Conservation (phyloP, 352 stramenopile genomes). For the Globisporangium alternatum region DNA sequence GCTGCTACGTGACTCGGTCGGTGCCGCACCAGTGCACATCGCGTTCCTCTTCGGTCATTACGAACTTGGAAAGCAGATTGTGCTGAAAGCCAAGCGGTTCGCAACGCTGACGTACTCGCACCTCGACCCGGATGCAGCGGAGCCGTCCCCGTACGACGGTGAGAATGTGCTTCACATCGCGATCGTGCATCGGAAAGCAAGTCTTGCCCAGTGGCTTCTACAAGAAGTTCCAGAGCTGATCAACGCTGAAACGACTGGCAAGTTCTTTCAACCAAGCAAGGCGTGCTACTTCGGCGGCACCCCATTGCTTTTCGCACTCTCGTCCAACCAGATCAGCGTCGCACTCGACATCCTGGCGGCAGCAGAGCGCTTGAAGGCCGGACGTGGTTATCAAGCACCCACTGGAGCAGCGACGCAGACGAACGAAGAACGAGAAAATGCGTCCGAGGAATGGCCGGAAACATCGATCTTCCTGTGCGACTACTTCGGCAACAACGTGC, state of each 20-base stretch:
- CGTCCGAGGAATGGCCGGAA: background rate
- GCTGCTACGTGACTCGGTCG: conserved; percentile 43
- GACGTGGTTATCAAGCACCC: background rate
- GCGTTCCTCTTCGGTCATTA: conserved; percentile 62
- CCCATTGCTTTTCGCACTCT: conserved; percentile 52
- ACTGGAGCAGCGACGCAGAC: background rate
- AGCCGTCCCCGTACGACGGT: conserved; percentile 50
- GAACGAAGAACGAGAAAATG: conserved; percentile 12
- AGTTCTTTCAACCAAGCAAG: conserved; percentile 49
- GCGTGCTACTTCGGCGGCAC: conserved; percentile 63
- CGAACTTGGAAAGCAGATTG: conserved; percentile 45
- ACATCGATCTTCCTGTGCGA: conserved; percentile 57
- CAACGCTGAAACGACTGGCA: conserved; percentile 39
- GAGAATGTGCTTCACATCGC: conserved; percentile 69
- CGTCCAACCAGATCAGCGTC: conserved; percentile 53
- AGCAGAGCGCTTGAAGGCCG: conserved; percentile 21
- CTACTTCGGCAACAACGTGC: conserved; percentile 52
- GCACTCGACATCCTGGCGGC: conserved; percentile 36
- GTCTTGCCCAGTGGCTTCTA: conserved; percentile 42
- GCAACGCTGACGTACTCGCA: conserved; percentile 41
- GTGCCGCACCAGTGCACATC: conserved; percentile 44
- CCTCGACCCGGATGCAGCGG: conserved; percentile 14
- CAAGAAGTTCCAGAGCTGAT: conserved; percentile 34
- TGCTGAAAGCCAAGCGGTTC: conserved; percentile 25
- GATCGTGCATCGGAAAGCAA: conserved; percentile 47